Percentiles rank a stretch among this genome's conserved stretches.
phyloP scores from a whole-genome alignment of 371 early-diverging fungal genomes.

The Thermomucor indicae-seudaticae region DNA sequence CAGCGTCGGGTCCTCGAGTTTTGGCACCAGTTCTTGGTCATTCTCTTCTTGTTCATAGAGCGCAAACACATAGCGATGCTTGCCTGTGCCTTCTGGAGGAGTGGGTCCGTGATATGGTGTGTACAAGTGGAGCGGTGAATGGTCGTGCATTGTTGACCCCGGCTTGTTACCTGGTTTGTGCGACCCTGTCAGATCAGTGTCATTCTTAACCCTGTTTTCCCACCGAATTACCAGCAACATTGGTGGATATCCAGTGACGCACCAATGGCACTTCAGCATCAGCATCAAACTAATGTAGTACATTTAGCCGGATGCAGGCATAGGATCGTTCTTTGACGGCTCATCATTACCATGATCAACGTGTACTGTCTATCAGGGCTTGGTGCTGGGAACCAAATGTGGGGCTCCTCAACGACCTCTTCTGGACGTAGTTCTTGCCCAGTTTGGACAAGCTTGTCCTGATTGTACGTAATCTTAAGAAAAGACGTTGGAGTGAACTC shows the following conservation, averaged over 20 bases:
- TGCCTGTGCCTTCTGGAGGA: conserved; percentile 7
- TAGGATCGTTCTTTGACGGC: not conserved
- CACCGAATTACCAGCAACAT: conserved; percentile 16
- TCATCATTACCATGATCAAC: not conserved
- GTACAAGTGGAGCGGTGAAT: conserved; percentile 5
- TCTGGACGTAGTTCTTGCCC: conserved; percentile 20
- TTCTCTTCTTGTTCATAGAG: conserved; percentile 19
- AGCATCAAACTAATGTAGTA: conserved; percentile 14
- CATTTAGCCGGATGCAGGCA: not conserved
- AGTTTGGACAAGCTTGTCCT: conserved; percentile 13
- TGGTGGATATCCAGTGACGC: conserved; percentile 29
- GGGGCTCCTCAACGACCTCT: conserved; percentile 12
- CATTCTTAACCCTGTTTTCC: not conserved
- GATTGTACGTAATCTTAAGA: conserved; percentile 21
- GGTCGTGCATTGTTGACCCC: conserved; percentile 4
- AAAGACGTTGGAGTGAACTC: conserved; percentile 20
- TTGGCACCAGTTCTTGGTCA: conserved; percentile 7
- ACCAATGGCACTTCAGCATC: conserved; percentile 22
- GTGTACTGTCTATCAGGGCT: conserved; percentile 20
- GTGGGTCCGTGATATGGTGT: conserved; percentile 18
- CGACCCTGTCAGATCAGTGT: no score
- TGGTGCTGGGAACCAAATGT: conserved; percentile 21
- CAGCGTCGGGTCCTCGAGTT: conserved; percentile 1
- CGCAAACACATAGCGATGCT: conserved; percentile 23
- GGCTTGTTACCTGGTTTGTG: conserved; percentile 11